Evolutionary conservation across 139 green algal species (phyloP), one percentile per base, ranked within the genome.

Genomic region (Marvania coccoides): DNA sequence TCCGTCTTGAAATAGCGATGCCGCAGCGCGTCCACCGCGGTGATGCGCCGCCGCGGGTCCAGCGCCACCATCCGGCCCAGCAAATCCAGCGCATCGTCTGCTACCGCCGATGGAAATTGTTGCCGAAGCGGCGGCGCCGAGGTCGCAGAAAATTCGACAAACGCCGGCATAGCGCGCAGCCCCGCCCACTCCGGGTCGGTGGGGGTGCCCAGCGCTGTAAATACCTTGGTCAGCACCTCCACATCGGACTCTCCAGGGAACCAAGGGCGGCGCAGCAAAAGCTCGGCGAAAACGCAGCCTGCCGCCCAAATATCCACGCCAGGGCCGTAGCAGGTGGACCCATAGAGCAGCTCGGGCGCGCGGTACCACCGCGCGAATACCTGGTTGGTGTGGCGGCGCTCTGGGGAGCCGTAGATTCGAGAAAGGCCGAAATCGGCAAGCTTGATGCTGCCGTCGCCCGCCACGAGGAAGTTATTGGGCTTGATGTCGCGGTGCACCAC

Each of bases 281-380:
- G 78, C 79, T 94, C 88, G 73, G 74, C 87, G 72, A 96, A 86
- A 6, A 94, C 74, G 72, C 91, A 97, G 12, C 91, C 91, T 10
- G 83, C 79, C 6, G 85, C 90, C 91, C 91, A 97, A 6, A 96
- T 68, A 73, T 97, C 91, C 13, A 95, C 73, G 1, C 40, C 57
- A n/a, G 87, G 69, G 10, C 82, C 80, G 65, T 97, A 97, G 64
- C 69, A 76, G 10, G 59, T 78, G 23, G 72, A 79, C 29, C 90
- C 90, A 61, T 90, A 93, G 13, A 97, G 77, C 51, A 97, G 81
- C 83, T 97, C 91, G 9, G 90, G 90, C 0, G 91, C 38, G 6
- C 91, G 74, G 71, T 97, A 97, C 90, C 90, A 96, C 2, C 79
- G 71, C 1, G 90, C 88, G 86, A 97, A 96, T 45, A 97, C 90